Base-by-base conservation (phyloP, 1,284 basidiomycete genomes). In the Grifola frondosa region DNA sequence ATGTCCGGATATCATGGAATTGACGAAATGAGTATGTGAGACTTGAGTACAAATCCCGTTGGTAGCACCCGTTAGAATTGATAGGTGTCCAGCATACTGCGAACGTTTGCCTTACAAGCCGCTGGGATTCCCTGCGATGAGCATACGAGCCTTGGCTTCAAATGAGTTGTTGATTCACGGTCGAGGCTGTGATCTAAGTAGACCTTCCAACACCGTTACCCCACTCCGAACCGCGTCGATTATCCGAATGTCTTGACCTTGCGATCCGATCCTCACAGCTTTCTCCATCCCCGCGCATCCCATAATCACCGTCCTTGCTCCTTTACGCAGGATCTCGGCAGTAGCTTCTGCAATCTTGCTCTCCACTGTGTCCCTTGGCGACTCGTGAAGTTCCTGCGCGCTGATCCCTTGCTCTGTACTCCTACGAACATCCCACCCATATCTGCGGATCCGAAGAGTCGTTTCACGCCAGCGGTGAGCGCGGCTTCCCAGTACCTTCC, bases 211-310 rank as follows among this genome's bases (percentile, higher is more conserved):
- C 21, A 46, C 30, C n/a, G 54, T 52, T 6, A 61, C 44, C 7
- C 58, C 59, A 17, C 56, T 57, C 25, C 56, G 44, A 16, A 58
- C 73, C 2, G 73, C 73, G 56, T 76, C 73, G 5, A 77, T 53
- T 16, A 77, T 67, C 20, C 51, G 53, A 12, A 76, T 60, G 3
- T 59, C 54, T 13, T 58, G 50, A 4, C 57, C 59, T 11, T 42
- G 38, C 15, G 53, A 38, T 30, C 49, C 61, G 37, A 63, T 61
- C 32, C 66, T 57, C 1, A 75, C 63, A 3, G 66, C 65, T 19
- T 56, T 52, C 34, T 70, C 68, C 61, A 75, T 66, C 3, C 70
- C 74, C 19, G 74, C 74, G 44, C 74, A 76, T 0, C 75, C 73
- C 36, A 77, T 61, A 34, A 78, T 67, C 8, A 66, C 67, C 31